Evolutionary conservation across 768 basidiomycete genomes (phyloP).

Genomic region (Lentinula aciculospora): DNA sequence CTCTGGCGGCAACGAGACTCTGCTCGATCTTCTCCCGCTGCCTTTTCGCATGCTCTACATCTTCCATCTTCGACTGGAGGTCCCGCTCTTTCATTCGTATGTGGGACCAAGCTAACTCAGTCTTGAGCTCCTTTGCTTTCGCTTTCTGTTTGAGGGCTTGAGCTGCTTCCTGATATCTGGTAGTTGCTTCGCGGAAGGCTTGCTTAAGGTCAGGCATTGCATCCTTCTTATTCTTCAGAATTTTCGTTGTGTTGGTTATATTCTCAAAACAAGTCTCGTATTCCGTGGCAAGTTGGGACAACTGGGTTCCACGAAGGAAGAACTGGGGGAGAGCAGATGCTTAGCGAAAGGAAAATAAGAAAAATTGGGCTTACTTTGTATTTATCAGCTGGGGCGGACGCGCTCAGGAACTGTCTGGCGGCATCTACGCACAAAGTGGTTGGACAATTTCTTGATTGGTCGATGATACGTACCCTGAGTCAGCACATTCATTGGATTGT

Average conservation of each 20-base stretch:
- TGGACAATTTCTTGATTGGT: not conserved
- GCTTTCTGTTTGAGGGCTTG: conserved; percentile 68
- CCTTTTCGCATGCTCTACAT: conserved; percentile 30
- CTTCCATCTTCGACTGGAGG: conserved; percentile 33
- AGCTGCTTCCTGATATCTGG: conserved; percentile 65
- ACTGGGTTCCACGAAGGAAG: conserved; percentile 90
- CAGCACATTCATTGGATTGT: conserved; percentile 93
- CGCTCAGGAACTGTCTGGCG: conserved; percentile 79
- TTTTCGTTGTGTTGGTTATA: conserved; percentile 60
- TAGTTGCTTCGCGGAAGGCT: conserved; percentile 48
- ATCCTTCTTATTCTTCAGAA: conserved; percentile 67
- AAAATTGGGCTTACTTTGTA: conserved; percentile 59
- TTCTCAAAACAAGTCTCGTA: conserved; percentile 76
- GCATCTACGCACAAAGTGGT: conserved; percentile 35
- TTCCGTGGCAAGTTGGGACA: conserved; percentile 81
- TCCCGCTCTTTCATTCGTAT: conserved; percentile 65
- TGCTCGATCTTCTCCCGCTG: conserved; percentile 34
- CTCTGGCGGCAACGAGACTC: conserved; percentile 33
- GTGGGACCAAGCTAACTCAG: conserved; percentile 85
- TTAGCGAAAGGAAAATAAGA: not conserved
- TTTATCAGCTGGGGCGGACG: conserved; percentile 76
- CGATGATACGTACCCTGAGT: conserved; percentile 58
- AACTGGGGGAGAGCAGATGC: conserved; percentile 48
- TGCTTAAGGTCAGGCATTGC: conserved; percentile 71
- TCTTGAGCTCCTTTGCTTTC: conserved; percentile 66